Evolutionary conservation across 257 asterid species (phyloP).

Genomic region (Forsythia viridissima): DNA sequence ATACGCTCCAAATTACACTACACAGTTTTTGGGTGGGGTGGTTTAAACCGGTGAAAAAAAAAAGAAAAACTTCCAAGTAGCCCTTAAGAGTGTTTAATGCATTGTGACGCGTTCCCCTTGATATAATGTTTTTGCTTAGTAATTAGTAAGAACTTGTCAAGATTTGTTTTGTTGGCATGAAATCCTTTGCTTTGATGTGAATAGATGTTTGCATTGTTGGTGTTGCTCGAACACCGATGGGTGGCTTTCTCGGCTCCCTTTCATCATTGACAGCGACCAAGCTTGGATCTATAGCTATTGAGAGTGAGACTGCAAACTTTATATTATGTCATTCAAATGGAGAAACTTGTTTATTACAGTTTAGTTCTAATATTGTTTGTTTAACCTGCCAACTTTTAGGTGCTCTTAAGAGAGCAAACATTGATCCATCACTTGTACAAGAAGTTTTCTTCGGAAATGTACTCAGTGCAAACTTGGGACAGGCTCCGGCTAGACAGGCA

Average conservation of each 20-base stretch:
- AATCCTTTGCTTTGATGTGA: slow-evolving; percentile 9
- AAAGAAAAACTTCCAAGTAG: no score
- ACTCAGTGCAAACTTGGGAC: slow-evolving; percentile 95
- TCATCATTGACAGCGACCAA: slow-evolving; percentile 89
- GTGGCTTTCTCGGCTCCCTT: slow-evolving; percentile 88
- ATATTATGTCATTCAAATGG: slow-evolving; percentile 5
- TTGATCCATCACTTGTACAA: slow-evolving; percentile 89
- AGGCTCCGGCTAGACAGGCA: slow-evolving; percentile 99
- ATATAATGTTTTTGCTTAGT: neutral
- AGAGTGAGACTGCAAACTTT: slow-evolving; percentile 50
- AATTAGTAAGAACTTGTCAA: neutral
- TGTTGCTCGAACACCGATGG: slow-evolving; percentile 96
- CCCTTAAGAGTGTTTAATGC: neutral
- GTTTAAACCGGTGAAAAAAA: no score
- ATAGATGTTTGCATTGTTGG: slow-evolving; percentile 97
- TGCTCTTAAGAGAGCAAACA: slow-evolving; percentile 88
- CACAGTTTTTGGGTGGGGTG: no score
- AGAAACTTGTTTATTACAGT: neutral
- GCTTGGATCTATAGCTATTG: slow-evolving; percentile 91
- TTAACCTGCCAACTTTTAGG: slow-evolving; percentile 44
- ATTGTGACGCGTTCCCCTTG: neutral
- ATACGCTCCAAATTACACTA: no score
- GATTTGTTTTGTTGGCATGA: slow-evolving; percentile 13
- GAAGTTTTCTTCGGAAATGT: slow-evolving; percentile 95
- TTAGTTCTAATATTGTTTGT: slow-evolving; percentile 6